Evolutionary conservation across 2,329 filamentous ascomycete species (phyloP), one percentile per base, ranked within the genome.

Genomic region (Aspergillus novoparasiticus): DNA sequence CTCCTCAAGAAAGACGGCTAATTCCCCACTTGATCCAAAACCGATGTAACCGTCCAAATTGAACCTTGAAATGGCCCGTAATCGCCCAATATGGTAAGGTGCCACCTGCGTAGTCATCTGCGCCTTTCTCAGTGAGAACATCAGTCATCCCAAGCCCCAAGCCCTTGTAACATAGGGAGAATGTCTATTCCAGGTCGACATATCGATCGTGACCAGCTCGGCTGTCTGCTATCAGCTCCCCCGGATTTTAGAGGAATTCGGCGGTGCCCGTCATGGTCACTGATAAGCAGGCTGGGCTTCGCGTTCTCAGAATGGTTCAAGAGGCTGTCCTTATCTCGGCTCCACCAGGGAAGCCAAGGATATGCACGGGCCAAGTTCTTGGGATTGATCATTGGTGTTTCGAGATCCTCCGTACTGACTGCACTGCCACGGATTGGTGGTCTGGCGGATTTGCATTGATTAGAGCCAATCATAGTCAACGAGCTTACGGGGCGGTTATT

Each of bases 191-290:
- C 34, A n/a, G 23, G 23, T 19, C 28, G 11, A 28, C 28, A 30
- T 32, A n/a, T 36, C 26, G 21, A 53, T 30, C 16, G 26, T n/a
- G 30, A 23, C 28, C 48, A 28, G 28, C 26, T 63, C 61, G 61
- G 57, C 51, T 34, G 23, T n/a, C 53, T 39, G 61, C 61, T 60
- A 63, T 63, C 61, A 60, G 50, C n/a, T 16, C 9, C 36, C 28
- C 58, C 19, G 6, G n/a, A 58, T 46, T 23, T 10, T 14, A 14
- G 26, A 36, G 21, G 53, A 46, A 21, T 55, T 63, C 61, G 61
- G 61, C 50, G 57, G 41, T 34, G n/a, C 50, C 61, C 61, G 61
- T n/a, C 12, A 16, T 54, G 28, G 21, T 39, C 19, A 19, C 43
- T 60, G 61, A 63, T 63, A 63, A 63, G 61, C n/a, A 50, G 28